Evolutionary conservation across 495 filamentous ascomycete species (phyloP), one percentile per base, ranked within the genome.

Genomic region (Penicillium salamii): DNA sequence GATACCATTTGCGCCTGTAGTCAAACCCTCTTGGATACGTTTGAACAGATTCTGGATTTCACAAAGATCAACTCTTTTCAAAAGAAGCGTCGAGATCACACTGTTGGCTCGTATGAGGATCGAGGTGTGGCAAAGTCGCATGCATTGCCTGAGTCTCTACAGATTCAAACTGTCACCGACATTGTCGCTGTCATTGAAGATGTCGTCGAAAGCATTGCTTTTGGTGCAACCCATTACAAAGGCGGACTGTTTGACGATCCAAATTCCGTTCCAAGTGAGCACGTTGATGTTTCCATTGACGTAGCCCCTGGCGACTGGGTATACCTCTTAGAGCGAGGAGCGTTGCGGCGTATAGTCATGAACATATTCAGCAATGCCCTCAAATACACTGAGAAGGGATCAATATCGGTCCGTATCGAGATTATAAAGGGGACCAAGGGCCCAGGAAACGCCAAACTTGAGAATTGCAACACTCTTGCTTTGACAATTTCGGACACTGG

Each of bases 31-130:
- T 67, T 87, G 12, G 83, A 87, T 50, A 85, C 81, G 0, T 80
- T 87, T 42, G 78, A 86, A 42, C 83, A 87, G 57, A 78, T 81
- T 3, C 66, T 84, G 0, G 79, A 83, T 55, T 80, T 77, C 52
- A 71, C 71, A 33, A 81, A 80, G 46, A 72, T 82, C 32, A 82
- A 77, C 46, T 74, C 66, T 33, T 56, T 68, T 29, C 57, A 57
- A 40, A 53, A 57, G 14, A 42, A 28, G 33, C 33, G 33, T 14
- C n/a, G 3, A 4, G 33, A 5, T 14, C 33, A 36, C 13, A 14
- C 2, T 36, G 13, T n/a, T 14, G 5, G 24, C 6, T 17, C n/a
- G 33, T 36, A 5, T 14, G 3, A 2, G 17, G 33, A 17, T 14
- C n/a, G 33, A 14, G 15, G 33, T 13, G 11, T 34, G n/a, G 33